phyloP scores from a whole-genome alignment of 2,329 filamentous ascomycete genomes.

The Lecanicillium sp. region DNA sequence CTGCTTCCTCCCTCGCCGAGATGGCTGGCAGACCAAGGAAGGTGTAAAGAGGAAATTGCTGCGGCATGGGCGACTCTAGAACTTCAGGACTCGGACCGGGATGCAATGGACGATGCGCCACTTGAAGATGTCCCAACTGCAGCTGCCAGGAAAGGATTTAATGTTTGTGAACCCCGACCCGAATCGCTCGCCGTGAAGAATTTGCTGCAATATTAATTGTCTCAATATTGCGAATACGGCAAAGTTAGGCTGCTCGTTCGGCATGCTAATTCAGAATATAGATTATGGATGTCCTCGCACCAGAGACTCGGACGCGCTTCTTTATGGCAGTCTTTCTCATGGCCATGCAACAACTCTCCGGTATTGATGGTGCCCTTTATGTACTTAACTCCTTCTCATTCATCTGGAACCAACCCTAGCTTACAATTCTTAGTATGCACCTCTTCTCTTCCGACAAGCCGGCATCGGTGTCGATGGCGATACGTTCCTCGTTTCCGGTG shows the following conservation, averaged over 20 bases:
- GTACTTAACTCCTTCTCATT: conserved; percentile 28
- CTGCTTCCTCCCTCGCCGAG: conserved; percentile 50
- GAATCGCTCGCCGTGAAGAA: too few species aligned
- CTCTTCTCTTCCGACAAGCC: conserved; percentile 53
- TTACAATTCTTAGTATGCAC: conserved; percentile 44
- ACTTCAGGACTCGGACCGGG: conserved; percentile 36
- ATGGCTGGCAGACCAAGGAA: conserved; percentile 48
- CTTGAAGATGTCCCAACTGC: not conserved
- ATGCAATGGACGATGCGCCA: conserved; percentile 39
- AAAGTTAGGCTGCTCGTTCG: too few species aligned
- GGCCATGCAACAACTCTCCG: conserved; percentile 42
- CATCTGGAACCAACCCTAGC: not conserved
- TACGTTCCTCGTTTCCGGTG: conserved; percentile 52
- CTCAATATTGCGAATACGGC: too few species aligned
- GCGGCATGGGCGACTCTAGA: conserved; percentile 37
- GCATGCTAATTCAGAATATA: too few species aligned
- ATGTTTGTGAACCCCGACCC: not conserved
- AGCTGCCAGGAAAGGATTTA: not conserved
- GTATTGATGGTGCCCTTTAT: conserved; percentile 58
- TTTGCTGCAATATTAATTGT: too few species aligned
- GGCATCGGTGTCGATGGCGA: conserved; percentile 47
- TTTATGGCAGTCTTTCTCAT: conserved; percentile 27
- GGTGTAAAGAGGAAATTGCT: conserved; percentile 37
- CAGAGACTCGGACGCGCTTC: not conserved
- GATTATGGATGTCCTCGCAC: not conserved